Base-by-base conservation (phyloP, 176 grass and related monocot genomes). In the Oryza longistaminata region DNA sequence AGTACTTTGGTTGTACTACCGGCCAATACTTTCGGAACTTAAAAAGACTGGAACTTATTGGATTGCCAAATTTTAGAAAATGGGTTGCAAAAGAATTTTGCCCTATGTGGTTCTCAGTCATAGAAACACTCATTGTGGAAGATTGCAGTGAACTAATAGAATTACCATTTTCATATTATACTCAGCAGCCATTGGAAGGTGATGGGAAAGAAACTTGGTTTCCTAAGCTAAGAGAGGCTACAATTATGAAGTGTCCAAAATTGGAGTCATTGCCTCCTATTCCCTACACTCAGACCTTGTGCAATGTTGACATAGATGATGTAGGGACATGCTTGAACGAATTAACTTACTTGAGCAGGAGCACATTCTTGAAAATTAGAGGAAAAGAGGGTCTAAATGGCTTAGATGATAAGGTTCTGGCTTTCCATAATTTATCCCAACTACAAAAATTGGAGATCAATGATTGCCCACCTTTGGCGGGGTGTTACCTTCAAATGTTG, bases 251-350 rank as follows among this genome's bases (percentile, higher is more conserved):
- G 0, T 84, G 82, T 21, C 43, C 29, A 2, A 37, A 68, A 2
- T 1, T 74, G 6, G 1, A 7, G 13, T 26, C 69, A 14, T 0
- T 75, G 4, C 61, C 61, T 75, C 21, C 43, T 39, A 14, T 84
- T 75, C 60, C 71, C 37, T 75, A 22, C 35, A 75, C 3, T 2
- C 1, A 12, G 0, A 33, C 3, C 2, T 3, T 2, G 1, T 21
- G 35, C 9, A 2, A 0, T 0, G 70, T 53, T 25, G 0, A 2
- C 0, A 45, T 82, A 42, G 5, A 0, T 0, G 0, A 0, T 14
- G 7, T 39, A 39, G 80, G 50, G 42, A 8, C 6, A 2, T 2
- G 3, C 39, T 43, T 26, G 3, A 0, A 13, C 1, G 0, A 1
- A 0, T 6, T 82, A 7, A 0, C 0, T 44, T 72, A 39, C 8